A percentile compares a stretch with the other conserved stretches of the same genome.
Conservation (phyloP, 805 yeast genomes). For the Cyberlindnera meyerae region DNA sequence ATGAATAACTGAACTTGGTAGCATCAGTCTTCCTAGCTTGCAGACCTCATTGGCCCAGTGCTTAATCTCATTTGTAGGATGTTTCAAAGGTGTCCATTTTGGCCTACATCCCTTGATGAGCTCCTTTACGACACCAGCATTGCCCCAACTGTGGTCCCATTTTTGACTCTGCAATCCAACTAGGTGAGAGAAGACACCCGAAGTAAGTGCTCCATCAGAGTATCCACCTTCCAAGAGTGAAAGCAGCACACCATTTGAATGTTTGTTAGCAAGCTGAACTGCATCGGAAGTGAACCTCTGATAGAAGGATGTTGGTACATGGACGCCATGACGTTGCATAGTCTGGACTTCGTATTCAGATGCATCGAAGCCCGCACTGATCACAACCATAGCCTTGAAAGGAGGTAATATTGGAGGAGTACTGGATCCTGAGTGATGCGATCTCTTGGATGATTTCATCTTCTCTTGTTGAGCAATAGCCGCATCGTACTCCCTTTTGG, state of each 20-base stretch:
- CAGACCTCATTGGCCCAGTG: conserved; percentile 64
- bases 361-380: conserved; percentile 88
- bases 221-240: conserved; percentile 84
- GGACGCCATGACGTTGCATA: conserved; percentile 81
- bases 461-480: conserved; percentile 1
- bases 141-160: conserved; percentile 66
- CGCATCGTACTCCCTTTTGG: conserved; percentile 39
- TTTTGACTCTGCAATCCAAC: conserved; percentile 57
- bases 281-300: conserved; percentile 69
- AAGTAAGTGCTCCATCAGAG: conserved; percentile 72
- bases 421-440: background rate
- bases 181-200: conserved; percentile 76
- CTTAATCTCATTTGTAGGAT: conserved; percentile 46
- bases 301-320: conserved; percentile 78
- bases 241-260: conserved; percentile 54
- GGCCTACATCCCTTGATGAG: conserved; percentile 64
- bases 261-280: conserved; percentile 59
- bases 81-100: conserved; percentile 56
- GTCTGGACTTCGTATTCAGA: conserved; percentile 75
- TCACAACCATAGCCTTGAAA: conserved; percentile 56
- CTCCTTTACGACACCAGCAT: conserved; percentile 56
- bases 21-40: conserved; percentile 55
- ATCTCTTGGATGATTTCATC: conserved; percentile 1
- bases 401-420: conserved; percentile 16
- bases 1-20: conserved; percentile 36